Conservation (phyloP, 257 asterid species). For the Handroanthus guayacan region DNA sequence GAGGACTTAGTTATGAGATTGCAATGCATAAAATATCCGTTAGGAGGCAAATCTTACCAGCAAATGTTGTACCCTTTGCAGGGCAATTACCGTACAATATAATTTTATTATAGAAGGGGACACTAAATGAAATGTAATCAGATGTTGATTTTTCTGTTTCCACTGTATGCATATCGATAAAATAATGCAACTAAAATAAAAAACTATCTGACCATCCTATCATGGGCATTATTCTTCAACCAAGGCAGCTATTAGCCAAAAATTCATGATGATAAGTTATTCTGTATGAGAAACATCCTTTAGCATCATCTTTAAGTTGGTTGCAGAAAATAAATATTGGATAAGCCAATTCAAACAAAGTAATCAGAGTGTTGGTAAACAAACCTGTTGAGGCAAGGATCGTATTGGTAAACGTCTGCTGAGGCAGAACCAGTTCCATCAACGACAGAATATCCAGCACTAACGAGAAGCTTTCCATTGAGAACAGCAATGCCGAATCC, state of each 20-base stretch:
- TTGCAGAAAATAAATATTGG: neutral
- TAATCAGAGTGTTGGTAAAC: neutral
- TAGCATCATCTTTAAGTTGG: neutral
- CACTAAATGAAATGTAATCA: conserved; percentile 1
- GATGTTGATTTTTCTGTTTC: neutral
- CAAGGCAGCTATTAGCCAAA: conserved; percentile 3
- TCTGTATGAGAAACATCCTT: neutral
- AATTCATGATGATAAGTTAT: neutral
- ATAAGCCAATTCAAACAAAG: conserved; percentile 3
- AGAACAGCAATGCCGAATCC: conserved; percentile 65
- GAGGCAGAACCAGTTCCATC: conserved; percentile 57
- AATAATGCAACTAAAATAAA: too few relatives aligned
- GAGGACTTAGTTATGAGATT: neutral
- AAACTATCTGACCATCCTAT: conserved; percentile 1
- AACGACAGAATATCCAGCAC: conserved; percentile 57
- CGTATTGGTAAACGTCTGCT: conserved; percentile 67
- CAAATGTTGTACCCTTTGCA: neutral
- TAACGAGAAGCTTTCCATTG: conserved; percentile 69
- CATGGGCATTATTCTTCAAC: neutral
- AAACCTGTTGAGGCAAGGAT: conserved; percentile 80
- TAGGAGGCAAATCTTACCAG: conserved; percentile 3
- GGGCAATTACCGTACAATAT: neutral
- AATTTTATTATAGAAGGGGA: neutral
- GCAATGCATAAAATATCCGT: neutral
- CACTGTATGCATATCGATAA: neutral